Conservation (phyloP, 2,329 filamentous ascomycete genomes). For the Cladosporium halotolerans region DNA sequence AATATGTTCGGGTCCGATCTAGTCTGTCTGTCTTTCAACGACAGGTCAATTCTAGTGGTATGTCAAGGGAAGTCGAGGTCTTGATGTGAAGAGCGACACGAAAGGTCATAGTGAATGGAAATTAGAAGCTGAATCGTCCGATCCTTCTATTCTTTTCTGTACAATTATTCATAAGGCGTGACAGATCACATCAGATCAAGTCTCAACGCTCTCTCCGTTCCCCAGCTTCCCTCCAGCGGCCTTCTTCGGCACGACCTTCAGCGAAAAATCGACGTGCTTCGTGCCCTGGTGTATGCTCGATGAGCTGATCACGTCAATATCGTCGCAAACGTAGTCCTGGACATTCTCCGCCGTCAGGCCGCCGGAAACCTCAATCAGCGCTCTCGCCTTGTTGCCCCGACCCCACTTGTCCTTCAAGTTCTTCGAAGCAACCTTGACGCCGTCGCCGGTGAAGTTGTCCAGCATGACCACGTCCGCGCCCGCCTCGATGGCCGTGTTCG, state of each 20-base stretch:
- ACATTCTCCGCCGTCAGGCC: constrained; percentile 84
- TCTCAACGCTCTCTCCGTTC: constrained; percentile 2
- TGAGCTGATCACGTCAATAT: constrained; percentile 93
- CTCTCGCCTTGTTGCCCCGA: constrained; percentile 44
- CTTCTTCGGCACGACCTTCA: constrained; percentile 65
- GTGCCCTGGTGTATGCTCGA: constrained; percentile 96
- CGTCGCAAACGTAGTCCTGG: constrained; percentile 65
- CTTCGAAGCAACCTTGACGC: constrained; percentile 66
- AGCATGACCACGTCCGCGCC: constrained; percentile 96
- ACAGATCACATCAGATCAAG: neutral
- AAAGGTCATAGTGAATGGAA: too few species aligned
- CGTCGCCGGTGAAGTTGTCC: constrained; percentile 84
- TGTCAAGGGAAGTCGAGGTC: too few species aligned
- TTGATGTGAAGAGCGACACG: too few species aligned
- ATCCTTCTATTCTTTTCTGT: too few species aligned
- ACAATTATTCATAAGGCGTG: too few species aligned
- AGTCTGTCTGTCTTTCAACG: too few species aligned
- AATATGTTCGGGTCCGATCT: too few species aligned
- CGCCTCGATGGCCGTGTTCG: constrained; percentile 81
- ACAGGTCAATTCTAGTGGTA: too few species aligned
- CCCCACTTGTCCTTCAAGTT: constrained; percentile 76
- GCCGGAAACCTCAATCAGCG: constrained; percentile 84
- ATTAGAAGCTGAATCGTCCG: too few species aligned
- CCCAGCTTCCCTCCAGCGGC: neutral
- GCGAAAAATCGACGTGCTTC: constrained; percentile 86